phyloP scores from a whole-genome alignment of 176 grass and related monocot species.

The Bromus sterilis region DNA sequence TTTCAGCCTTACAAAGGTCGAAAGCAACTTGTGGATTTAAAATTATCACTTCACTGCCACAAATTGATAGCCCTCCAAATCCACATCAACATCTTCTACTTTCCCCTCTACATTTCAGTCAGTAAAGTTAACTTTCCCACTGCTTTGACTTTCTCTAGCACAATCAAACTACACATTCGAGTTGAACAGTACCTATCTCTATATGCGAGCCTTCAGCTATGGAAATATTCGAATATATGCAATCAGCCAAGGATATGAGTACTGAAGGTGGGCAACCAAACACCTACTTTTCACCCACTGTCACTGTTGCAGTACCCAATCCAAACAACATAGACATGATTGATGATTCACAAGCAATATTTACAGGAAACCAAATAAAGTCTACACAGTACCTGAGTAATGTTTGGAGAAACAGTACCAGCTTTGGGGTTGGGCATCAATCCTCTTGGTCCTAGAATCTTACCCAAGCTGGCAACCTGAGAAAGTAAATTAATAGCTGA shows the following conservation, averaged over 20 bases:
- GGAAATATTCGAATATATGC: not conserved
- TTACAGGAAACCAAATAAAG: not conserved
- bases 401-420: conserved; percentile 87
- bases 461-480: conserved; percentile 86
- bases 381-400: conserved; percentile 61
- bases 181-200: not conserved
- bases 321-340: conserved; percentile 15
- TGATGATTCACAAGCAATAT: conserved; percentile 12
- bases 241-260: not conserved
- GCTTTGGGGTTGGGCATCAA: conserved; percentile 99
- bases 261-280: not conserved
- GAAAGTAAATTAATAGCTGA: conserved; percentile 13
- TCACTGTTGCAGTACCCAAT: not conserved
- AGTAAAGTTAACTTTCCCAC: not conserved
- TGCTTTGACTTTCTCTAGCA: not conserved
- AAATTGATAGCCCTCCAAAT: not conserved
- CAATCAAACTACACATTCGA: not conserved
- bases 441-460: conserved; percentile 97
- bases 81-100: not conserved
- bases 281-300: not conserved
- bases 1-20: not conserved
- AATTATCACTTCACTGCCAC: not conserved
- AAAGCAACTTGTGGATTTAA: not conserved
- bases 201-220: not conserved
- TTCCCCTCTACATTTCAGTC: not conserved